These are phyloP conservation scores for Quercus phellos DNA, from an alignment of 331 rosid species.

Conservation along the genomic window DNA sequence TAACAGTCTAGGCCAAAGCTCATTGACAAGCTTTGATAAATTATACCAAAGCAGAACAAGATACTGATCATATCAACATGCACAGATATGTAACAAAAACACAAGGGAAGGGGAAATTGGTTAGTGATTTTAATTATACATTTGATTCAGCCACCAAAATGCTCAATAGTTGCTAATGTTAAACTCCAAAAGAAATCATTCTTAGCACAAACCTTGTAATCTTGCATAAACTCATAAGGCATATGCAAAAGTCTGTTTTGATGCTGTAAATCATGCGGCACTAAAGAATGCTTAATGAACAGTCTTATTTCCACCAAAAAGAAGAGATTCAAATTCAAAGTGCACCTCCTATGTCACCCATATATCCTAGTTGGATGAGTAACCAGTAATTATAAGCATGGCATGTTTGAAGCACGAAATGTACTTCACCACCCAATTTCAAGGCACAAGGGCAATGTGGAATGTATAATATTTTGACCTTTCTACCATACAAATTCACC, in stretches of 20 bases:
- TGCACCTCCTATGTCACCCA: background rate
- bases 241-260: background rate
- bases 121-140: background rate
- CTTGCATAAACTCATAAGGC: conserved; percentile 96
- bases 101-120: too few relatives aligned
- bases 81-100: too few relatives aligned
- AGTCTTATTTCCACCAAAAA: too few relatives aligned
- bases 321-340: too few relatives aligned
- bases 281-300: too few relatives aligned
- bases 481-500: background rate
- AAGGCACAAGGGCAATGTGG: background rate
- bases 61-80: too few relatives aligned
- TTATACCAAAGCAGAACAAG: too few relatives aligned
- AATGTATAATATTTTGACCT: background rate
- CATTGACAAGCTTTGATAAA: too few relatives aligned
- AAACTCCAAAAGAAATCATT: background rate
- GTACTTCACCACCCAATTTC: background rate
- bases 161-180: background rate
- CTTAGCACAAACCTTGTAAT: conserved; percentile 68
- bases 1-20: too few relatives aligned
- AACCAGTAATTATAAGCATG: background rate
- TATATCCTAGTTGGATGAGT: background rate
- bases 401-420: background rate
- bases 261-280: too few relatives aligned
- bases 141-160: background rate